Conservation (phyloP, 2,329 filamentous ascomycete genomes). For the Endothia cerciana region DNA sequence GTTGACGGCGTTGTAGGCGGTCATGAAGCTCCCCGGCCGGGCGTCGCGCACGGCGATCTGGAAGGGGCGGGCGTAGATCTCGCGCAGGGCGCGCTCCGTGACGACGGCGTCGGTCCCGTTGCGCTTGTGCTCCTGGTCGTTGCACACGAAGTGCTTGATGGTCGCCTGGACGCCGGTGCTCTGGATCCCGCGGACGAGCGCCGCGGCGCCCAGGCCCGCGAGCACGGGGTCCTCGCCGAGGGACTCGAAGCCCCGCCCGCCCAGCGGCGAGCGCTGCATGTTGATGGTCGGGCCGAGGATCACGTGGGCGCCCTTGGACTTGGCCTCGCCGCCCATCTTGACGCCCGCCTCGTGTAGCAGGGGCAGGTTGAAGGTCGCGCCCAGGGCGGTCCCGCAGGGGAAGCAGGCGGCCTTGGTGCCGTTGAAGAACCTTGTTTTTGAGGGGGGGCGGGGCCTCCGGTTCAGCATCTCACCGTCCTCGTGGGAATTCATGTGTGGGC, state of each 20-base stretch:
- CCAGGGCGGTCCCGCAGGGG: slow-evolving; percentile 61
- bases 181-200: slow-evolving; percentile 59
- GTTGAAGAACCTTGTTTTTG: slow-evolving; percentile 58
- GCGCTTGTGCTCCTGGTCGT: slow-evolving; percentile 63
- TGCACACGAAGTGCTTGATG: slow-evolving; percentile 65
- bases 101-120: slow-evolving; percentile 59
- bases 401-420: slow-evolving; percentile 64
- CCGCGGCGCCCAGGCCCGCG: slow-evolving; percentile 57
- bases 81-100: slow-evolving; percentile 59
- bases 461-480: background rate
- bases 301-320: slow-evolving; percentile 60
- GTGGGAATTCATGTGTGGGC: background rate
- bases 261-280: slow-evolving; percentile 63
- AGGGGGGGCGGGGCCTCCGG: background rate
- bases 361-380: slow-evolving; percentile 59
- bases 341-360: slow-evolving; percentile 56
- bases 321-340: slow-evolving; percentile 57
- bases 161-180: slow-evolving; percentile 59
- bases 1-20: slow-evolving; percentile 63
- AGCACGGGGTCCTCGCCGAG: slow-evolving; percentile 62
- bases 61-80: slow-evolving; percentile 63
- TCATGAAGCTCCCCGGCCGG: slow-evolving; percentile 60
- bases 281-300: slow-evolving; percentile 67
- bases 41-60: slow-evolving; percentile 58
- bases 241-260: slow-evolving; percentile 63